phyloP scores from a whole-genome alignment of 2,329 filamentous ascomycete genomes.

The Fusarium avenaceum region DNA sequence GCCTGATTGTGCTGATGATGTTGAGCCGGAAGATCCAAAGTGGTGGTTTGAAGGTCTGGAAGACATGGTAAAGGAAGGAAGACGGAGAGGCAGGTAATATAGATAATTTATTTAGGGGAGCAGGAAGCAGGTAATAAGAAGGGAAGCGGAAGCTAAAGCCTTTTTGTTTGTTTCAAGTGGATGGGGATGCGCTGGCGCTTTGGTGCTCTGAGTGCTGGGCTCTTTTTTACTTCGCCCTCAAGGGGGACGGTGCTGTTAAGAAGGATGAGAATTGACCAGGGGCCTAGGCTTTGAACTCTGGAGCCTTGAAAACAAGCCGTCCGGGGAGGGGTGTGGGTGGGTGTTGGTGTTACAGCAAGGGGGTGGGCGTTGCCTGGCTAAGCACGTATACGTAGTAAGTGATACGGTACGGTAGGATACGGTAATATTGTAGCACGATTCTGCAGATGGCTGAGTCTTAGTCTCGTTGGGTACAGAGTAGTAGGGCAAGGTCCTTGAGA shows the following conservation, averaged over 20 bases:
- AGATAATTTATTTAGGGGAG: constrained; percentile 25
- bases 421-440: constrained; percentile 13
- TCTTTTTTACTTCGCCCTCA: constrained; percentile 25
- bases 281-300: constrained; percentile 38
- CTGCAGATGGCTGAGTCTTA: constrained; percentile 49
- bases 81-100: constrained; percentile 34
- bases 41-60: constrained; percentile 42
- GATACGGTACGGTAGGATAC: constrained; percentile 10
- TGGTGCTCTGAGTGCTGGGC: constrained; percentile 20
- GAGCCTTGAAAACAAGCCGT: constrained; percentile 38
- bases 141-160: constrained; percentile 28
- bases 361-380: not conserved
- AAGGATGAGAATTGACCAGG: constrained; percentile 34
- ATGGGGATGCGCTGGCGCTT: constrained; percentile 41
- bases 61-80: constrained; percentile 32
- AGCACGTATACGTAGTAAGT: constrained; percentile 7
- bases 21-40: constrained; percentile 45
- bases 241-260: constrained; percentile 37
- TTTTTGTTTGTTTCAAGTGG: constrained; percentile 35
- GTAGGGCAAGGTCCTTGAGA: constrained; percentile 3
- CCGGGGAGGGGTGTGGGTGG: constrained; percentile 34
- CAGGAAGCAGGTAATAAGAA: constrained; percentile 5
- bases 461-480: constrained; percentile 29
- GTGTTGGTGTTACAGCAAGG: constrained; percentile 16
- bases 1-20: constrained; percentile 38